Conservation (phyloP, 257 asterid species). For the Nicotiana paniculata region DNA sequence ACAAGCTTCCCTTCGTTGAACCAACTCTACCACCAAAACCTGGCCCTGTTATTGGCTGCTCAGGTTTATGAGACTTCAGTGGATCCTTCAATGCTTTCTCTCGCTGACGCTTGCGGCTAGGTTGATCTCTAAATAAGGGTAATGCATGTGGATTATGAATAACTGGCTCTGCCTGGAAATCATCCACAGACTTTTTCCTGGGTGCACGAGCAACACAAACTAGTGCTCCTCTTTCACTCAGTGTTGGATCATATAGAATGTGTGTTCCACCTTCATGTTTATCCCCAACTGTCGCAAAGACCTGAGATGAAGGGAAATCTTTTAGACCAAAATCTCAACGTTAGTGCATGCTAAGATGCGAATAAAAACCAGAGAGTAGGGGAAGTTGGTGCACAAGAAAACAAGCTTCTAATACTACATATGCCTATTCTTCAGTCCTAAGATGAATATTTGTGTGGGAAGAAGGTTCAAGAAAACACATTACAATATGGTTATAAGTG, state of each 20-base stretch:
- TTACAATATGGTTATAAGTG: neutral
- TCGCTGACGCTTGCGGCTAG: constrained; percentile 94
- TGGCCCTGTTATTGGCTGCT: constrained; percentile 89
- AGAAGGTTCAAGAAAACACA: neutral
- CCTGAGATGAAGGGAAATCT: constrained; percentile 23
- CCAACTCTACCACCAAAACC: constrained; percentile 98
- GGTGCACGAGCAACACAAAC: constrained; percentile 99
- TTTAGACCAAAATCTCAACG: constrained; percentile 1
- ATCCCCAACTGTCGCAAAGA: constrained; percentile 82
- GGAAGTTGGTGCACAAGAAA: neutral
- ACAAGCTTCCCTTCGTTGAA: constrained; percentile 79
- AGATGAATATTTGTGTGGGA: neutral
- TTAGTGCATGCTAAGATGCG: neutral
- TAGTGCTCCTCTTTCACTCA: constrained; percentile 94
- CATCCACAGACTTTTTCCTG: constrained; percentile 82
- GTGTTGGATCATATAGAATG: constrained; percentile 75
- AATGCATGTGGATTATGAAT: constrained; percentile 97
- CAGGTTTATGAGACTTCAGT: constrained; percentile 91
- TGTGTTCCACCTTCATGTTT: constrained; percentile 91
- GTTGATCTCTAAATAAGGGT: constrained; percentile 93
- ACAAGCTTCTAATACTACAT: neutral
- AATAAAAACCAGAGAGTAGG: neutral
- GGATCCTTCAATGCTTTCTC: constrained; percentile 92
- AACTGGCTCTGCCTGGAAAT: constrained; percentile 75
- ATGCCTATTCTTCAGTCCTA: neutral